These are phyloP conservation scores for Petasospora fabianii DNA, from an alignment of 1,139 yeast genomes.

Conservation along the genomic window DNA sequence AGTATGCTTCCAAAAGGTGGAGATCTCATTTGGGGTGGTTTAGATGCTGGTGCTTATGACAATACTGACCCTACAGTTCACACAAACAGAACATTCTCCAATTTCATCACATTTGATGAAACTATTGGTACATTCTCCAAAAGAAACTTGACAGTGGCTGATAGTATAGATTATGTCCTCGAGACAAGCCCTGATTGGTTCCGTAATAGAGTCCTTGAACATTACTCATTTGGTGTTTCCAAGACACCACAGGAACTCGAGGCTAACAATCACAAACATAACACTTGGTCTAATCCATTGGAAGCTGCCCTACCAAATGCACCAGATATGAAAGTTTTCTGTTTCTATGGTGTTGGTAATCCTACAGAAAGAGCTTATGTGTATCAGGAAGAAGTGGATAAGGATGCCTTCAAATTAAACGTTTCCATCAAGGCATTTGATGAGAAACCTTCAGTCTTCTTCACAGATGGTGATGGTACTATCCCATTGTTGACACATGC, in stretches of 20 bases:
- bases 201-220: constrained; percentile 53
- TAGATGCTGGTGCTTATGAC: constrained; percentile 24
- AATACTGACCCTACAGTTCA: constrained; percentile 3
- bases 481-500: constrained; percentile 82
- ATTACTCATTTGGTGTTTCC: constrained; percentile 80
- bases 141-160: constrained; percentile 60
- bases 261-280: constrained; percentile 61
- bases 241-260: constrained; percentile 52
- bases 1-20: constrained; percentile 98
- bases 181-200: constrained; percentile 77
- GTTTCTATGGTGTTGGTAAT: constrained; percentile 93
- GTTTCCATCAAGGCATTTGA: constrained; percentile 54
- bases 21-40: constrained; percentile 78
- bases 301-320: constrained; percentile 91
- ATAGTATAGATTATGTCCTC: constrained; percentile 62
- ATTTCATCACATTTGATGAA: constrained; percentile 64
- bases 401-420: constrained; percentile 47
- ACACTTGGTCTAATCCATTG: constrained; percentile 89
- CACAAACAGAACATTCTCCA: constrained; percentile 50
- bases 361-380: constrained; percentile 93
- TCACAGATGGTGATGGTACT: constrained; percentile 97
- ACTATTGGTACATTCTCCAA: constrained; percentile 38
- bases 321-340: constrained; percentile 83
- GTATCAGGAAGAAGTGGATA: constrained; percentile 62
- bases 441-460: constrained; percentile 56